phyloP scores from a whole-genome alignment of 2,329 filamentous ascomycete species.

The Pseudohalonectria lignicola region DNA sequence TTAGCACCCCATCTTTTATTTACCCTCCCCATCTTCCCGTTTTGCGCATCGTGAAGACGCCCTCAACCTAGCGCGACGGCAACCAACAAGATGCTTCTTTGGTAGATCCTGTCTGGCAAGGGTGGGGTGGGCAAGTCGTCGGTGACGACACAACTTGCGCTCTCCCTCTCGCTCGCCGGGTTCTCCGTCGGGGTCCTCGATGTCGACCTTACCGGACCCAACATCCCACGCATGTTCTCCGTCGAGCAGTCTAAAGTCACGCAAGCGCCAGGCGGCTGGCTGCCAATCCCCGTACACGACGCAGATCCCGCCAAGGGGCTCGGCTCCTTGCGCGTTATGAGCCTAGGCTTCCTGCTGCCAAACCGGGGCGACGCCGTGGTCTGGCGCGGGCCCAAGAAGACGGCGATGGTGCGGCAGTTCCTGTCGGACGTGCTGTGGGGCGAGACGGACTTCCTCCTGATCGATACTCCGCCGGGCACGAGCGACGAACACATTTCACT shows the following conservation, averaged over 20 bases:
- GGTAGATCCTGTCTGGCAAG: conserved; percentile 79
- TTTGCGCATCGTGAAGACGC: too few species aligned
- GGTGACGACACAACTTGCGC: conserved; percentile 89
- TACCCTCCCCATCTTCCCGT: background rate
- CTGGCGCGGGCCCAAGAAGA: conserved; percentile 97
- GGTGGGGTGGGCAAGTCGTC: conserved; percentile 97
- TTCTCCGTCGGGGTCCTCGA: conserved; percentile 91
- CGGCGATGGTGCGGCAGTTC: conserved; percentile 96
- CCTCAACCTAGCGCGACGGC: too few species aligned
- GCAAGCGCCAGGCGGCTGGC: conserved; percentile 84
- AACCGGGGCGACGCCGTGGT: conserved; percentile 84
- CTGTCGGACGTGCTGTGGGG: conserved; percentile 84
- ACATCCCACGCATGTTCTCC: conserved; percentile 88
- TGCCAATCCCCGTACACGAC: conserved; percentile 75
- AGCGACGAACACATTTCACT: conserved; percentile 96
- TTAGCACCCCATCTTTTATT: conserved; percentile 8
- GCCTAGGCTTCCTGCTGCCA: conserved; percentile 79
- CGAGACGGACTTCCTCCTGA: conserved; percentile 78
- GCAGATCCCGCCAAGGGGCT: conserved; percentile 37
- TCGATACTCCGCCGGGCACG: conserved; percentile 93
- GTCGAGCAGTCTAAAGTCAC: conserved; percentile 84
- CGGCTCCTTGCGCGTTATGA: conserved; percentile 74
- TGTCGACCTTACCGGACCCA: conserved; percentile 90
- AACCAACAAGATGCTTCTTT: conserved; percentile 4
- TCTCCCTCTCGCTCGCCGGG: conserved; percentile 76